These are phyloP conservation scores for Aspergillus jensenii DNA, from an alignment of 2,329 filamentous ascomycete species.

Conservation along the genomic window DNA sequence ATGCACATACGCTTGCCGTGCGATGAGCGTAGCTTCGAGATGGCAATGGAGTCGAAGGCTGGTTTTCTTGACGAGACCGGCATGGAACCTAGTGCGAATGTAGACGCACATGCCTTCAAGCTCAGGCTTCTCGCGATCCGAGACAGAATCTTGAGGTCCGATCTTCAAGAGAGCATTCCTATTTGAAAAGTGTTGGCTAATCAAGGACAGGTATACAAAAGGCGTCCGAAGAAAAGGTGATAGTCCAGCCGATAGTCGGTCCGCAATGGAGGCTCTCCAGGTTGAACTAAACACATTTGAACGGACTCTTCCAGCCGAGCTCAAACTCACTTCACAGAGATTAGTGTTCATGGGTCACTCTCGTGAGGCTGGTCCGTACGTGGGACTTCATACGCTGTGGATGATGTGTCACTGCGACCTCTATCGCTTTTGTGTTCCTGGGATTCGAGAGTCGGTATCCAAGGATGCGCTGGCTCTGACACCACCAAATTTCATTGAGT, in stretches of 20 bases:
- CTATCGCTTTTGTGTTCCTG: slow-evolving; percentile 4
- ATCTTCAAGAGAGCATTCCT: too few relatives aligned
- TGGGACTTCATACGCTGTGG: slow-evolving; percentile 1
- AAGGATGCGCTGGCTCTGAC: background rate
- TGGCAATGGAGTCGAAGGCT: background rate
- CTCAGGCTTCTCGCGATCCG: background rate
- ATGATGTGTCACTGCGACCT: slow-evolving; percentile 4
- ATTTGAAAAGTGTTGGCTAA: background rate
- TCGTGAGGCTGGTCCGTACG: background rate
- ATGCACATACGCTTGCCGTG: slow-evolving; percentile 1
- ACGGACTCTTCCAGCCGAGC: background rate
- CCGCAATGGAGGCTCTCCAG: background rate
- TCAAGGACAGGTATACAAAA: background rate
- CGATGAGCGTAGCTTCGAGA: slow-evolving; percentile 3
- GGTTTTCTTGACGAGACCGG: background rate
- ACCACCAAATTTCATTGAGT: background rate
- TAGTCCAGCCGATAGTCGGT: background rate
- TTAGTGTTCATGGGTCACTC: background rate
- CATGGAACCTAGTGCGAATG: background rate
- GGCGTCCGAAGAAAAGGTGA: background rate
- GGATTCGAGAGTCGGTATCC: background rate
- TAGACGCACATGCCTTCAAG: background rate
- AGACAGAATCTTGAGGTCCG: background rate
- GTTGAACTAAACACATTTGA: background rate
- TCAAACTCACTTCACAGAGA: background rate